A percentile compares a stretch with the other conserved stretches of the same genome.
These are phyloP conservation scores for Aspergillus japonicus DNA, from an alignment of 2,329 filamentous ascomycete species.

Conservation along the genomic window DNA sequence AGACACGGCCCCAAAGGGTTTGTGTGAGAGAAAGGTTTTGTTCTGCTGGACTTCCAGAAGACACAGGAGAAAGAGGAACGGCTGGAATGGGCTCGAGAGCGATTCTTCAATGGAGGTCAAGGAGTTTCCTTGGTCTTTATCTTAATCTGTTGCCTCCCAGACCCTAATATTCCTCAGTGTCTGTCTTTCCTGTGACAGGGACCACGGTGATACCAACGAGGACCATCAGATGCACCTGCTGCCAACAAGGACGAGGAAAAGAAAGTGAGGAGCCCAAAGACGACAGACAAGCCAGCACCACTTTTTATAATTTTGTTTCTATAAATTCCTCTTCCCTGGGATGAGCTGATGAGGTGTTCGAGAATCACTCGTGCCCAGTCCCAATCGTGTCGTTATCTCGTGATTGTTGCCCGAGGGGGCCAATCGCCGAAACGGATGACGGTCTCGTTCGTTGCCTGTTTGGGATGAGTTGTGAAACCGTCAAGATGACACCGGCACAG, in stretches of 20 bases:
- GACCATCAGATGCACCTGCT: constrained; percentile 19
- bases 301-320: background rate
- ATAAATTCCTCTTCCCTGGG: constrained; percentile 7
- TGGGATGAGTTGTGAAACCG: constrained; percentile 23
- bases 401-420: constrained; percentile 17
- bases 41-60: background rate
- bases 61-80: background rate
- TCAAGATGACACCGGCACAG: constrained; percentile 20
- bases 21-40: background rate
- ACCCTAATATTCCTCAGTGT: background rate
- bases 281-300: background rate
- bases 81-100: constrained; percentile 1
- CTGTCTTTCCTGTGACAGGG: constrained; percentile 6
- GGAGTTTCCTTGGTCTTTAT: constrained; percentile 11
- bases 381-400: constrained; percentile 25
- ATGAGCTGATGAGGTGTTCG: constrained; percentile 13
- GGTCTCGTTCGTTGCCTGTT: constrained; percentile 18
- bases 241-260: constrained; percentile 14
- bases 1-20: background rate
- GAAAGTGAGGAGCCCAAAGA: background rate
- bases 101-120: background rate
- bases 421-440: constrained; percentile 14
- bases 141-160: constrained; percentile 6
- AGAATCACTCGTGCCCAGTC: constrained; percentile 11
- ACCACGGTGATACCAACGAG: constrained; percentile 21